Base-by-base conservation (phyloP, 1,284 basidiomycete species). In the Sanghuangporus sanghuang region DNA sequence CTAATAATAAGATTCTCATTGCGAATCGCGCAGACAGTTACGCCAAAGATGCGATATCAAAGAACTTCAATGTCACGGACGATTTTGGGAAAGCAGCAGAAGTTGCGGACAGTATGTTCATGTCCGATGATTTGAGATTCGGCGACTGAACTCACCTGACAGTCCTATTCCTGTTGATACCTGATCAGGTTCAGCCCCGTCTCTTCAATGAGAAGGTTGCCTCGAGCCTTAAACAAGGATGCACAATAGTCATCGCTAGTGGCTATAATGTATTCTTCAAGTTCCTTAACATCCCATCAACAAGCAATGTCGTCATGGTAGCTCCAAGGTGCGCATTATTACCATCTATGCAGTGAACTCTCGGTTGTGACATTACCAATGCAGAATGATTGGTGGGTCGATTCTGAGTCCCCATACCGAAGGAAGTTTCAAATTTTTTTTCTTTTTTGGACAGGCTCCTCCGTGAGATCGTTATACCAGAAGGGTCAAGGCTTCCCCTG, bases 221-320 rank as follows among this genome's bases (percentile, higher is more conserved):
- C 0, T 81, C 84, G 0, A 74, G 76, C 27, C 70, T 86, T 71
- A 86, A 85, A 73, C 71, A 75, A 39, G 71, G 73, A 42, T 79
- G 76, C 12, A 75, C 79, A 6, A 80, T 87, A 64, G 82, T 86
- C 9, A 78, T 87, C 58, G 85, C 85, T 50, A 85, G 84, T 63
- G 85, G 85, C 35, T 86, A 87, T 69, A 87, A 87, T 64, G 84
- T 86, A 18, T 85, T 83, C 72, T 86, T 77, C 76, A 83, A 83
- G 68, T 75, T 86, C 18, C 74, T 86, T 44, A 72, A 82, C 54
- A 85, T 86, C 71, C 77, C 77, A 60, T 73, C 79, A 3, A 73
- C 75, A n/a, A 85, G 86, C 68, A 79, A 85, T 69, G 83, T 86
- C 36, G 81, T 86, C 36, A 87, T 86, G 85, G 85, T 86, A 46